These are phyloP conservation scores for Aureobasidium lini DNA, from an alignment of 2,329 filamentous ascomycete genomes.

Conservation along the genomic window DNA sequence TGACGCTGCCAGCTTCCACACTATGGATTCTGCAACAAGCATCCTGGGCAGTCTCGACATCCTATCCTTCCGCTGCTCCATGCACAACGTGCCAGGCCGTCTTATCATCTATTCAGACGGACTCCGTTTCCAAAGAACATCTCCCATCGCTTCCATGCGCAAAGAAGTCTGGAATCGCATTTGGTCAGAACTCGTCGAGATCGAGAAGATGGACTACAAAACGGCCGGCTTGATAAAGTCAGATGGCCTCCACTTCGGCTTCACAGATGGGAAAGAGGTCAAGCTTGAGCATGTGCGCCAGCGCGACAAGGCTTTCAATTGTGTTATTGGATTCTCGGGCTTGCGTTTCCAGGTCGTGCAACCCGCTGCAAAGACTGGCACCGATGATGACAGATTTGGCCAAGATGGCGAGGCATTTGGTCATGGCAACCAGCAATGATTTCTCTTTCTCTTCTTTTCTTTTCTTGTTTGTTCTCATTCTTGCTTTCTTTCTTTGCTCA, in stretches of 20 bases:
- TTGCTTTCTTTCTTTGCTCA: no score
- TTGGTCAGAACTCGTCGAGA: conserved; percentile 23
- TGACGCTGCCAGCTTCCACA: conserved; percentile 17
- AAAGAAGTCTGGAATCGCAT: conserved; percentile 21
- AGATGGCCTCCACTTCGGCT: conserved; percentile 3
- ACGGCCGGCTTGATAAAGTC: conserved; percentile 8
- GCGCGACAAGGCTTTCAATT: conserved; percentile 31
- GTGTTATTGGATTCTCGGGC: conserved; percentile 30
- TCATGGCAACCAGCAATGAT: no score
- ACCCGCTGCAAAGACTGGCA: background rate
- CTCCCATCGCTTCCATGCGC: background rate
- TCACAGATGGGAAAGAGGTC: conserved; percentile 10
- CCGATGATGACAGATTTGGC: background rate
- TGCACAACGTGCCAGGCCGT: conserved; percentile 18
- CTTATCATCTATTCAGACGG: conserved; percentile 21
- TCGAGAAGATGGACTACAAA: conserved; percentile 20
- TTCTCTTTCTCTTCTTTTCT: no score
- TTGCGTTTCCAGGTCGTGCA: conserved; percentile 28
- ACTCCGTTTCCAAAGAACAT: conserved; percentile 20
- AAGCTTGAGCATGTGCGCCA: conserved; percentile 24
- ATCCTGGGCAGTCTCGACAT: conserved; percentile 19
- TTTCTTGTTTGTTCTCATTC: no score
- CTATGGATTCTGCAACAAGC: conserved; percentile 17
- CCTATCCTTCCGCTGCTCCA: conserved; percentile 22
- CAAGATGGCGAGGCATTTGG: background rate